A percentile compares a stretch with the other conserved stretches of the same genome.
phyloP scores from a whole-genome alignment of 768 basidiomycete species.

The Clitopilus passeckerianus region DNA sequence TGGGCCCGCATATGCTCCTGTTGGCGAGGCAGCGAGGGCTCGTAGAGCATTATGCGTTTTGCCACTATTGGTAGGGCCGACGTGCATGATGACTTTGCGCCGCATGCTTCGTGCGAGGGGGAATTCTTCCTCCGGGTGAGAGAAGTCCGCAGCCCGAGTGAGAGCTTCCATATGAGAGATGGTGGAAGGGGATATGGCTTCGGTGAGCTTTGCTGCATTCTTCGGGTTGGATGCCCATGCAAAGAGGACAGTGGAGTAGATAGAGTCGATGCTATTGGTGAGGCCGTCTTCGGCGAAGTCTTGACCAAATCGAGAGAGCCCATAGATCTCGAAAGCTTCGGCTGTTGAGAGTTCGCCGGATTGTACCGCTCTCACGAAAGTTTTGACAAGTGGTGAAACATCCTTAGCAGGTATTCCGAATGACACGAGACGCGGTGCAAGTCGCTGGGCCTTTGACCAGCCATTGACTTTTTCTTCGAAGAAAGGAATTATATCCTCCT shows the following conservation, averaged over 20 bases:
- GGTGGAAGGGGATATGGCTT: slow-evolving; percentile 22
- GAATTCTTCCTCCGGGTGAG: slow-evolving; percentile 46
- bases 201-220: slow-evolving; percentile 16
- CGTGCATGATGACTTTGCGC: slow-evolving; percentile 88
- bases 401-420: slow-evolving; percentile 45
- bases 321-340: slow-evolving; percentile 26
- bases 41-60: slow-evolving; percentile 94
- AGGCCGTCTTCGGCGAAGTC: slow-evolving; percentile 20
- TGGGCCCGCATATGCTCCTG: slow-evolving; percentile 88
- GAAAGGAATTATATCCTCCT: slow-evolving; percentile 21
- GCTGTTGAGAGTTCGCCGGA: slow-evolving; percentile 24
- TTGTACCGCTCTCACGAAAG: slow-evolving; percentile 34
- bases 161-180: slow-evolving; percentile 32
- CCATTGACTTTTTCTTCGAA: slow-evolving; percentile 28
- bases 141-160: slow-evolving; percentile 30
- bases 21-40: slow-evolving; percentile 69
- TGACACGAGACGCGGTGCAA: slow-evolving; percentile 33
- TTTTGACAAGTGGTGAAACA: slow-evolving; percentile 32
- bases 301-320: slow-evolving; percentile 37
- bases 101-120: slow-evolving; percentile 50
- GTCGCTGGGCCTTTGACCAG: slow-evolving; percentile 30
- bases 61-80: slow-evolving; percentile 96
- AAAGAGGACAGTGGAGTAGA: slow-evolving; percentile 51
- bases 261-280: slow-evolving; percentile 33
- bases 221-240: slow-evolving; percentile 44